Evolutionary conservation across 164 flowering plant species (phyloP), one percentile per base, ranked within the genome.

Genomic region (Umbellularia californica): DNA sequence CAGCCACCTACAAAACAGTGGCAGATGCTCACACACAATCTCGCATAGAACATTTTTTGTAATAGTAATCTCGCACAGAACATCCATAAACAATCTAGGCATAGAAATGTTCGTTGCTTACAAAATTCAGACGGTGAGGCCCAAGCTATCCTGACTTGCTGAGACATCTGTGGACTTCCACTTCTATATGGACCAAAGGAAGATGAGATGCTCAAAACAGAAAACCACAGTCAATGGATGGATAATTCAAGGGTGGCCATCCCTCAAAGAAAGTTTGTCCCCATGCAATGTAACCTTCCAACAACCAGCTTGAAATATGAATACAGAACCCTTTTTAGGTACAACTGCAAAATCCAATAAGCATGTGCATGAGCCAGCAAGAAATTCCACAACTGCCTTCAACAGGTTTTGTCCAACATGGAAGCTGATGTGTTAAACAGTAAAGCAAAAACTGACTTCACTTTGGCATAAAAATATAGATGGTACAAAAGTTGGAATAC

Each of bases 231-330:
- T 25, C 19, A 64, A 66, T 27, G 47, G 6, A 66, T 27, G 47
- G 6, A 66, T 14, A 66, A 66, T 66, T 66, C 75, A 64, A 11
- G 75, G 60, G 68, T 75, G 72, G n/a, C 68, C 14, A 27, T 81
- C 84, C 81, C 94, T 83, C 60, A 88, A 87, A 23, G 76, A 70
- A 72, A 89, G 87, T 77, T 90, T 87, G 83, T 92, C 97, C 58
- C 98, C 95, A 25, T 75, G 82, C 71, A 94, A 72, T 7, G 97
- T 91, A 17, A 94, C 72, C 79, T 90, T 91, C 97, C 95, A 92
- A 81, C 87, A 74, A 71, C 85, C 89, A 58, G 85, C 88, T 88
- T 85, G 91, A 27, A 90, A 77, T 65, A 90, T 78, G 62, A 92
- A 94, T 20, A 91, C 89, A 50, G 92, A 91, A 28, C 50, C 76